phyloP scores from a whole-genome alignment of 1,284 basidiomycete genomes.

The Puccinia triticina region DNA sequence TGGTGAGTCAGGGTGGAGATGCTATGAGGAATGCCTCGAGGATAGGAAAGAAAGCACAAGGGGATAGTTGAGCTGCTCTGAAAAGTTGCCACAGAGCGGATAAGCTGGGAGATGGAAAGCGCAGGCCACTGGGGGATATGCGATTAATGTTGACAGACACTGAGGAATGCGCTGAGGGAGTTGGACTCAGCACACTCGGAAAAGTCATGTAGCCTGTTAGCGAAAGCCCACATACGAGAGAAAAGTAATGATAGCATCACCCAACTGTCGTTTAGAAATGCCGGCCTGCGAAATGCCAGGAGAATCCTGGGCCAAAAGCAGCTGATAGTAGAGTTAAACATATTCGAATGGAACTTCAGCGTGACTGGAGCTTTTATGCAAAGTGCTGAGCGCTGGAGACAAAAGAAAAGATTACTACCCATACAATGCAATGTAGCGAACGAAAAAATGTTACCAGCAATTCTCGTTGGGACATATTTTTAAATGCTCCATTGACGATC shows the following conservation, averaged over 20 bases:
- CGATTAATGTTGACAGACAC: neutral
- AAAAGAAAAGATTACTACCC: neutral
- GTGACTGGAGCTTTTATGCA: neutral
- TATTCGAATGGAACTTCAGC: neutral
- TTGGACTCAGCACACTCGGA: neutral
- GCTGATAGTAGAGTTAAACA: neutral
- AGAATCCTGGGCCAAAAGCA: neutral
- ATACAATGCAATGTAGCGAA: neutral
- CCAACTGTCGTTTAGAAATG: neutral
- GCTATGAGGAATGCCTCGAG: neutral
- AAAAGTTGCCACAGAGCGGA: constrained; percentile 1
- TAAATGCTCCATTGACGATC: neutral
- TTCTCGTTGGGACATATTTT: neutral
- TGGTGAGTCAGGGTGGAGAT: neutral
- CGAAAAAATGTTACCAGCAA: too few species aligned
- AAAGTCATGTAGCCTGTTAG: neutral
- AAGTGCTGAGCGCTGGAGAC: too few species aligned
- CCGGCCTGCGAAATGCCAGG: neutral
- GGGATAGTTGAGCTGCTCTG: neutral
- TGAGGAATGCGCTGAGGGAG: neutral
- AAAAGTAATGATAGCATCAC: neutral
- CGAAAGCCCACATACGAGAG: neutral
- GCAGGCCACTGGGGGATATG: neutral
- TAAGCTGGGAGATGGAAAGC: neutral
- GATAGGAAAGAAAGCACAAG: constrained; percentile 2